Percentiles rank a stretch among this genome's conserved stretches.
These are phyloP conservation scores for Trichophyton equinum DNA, from an alignment of 2,329 filamentous ascomycete genomes.

Conservation along the genomic window DNA sequence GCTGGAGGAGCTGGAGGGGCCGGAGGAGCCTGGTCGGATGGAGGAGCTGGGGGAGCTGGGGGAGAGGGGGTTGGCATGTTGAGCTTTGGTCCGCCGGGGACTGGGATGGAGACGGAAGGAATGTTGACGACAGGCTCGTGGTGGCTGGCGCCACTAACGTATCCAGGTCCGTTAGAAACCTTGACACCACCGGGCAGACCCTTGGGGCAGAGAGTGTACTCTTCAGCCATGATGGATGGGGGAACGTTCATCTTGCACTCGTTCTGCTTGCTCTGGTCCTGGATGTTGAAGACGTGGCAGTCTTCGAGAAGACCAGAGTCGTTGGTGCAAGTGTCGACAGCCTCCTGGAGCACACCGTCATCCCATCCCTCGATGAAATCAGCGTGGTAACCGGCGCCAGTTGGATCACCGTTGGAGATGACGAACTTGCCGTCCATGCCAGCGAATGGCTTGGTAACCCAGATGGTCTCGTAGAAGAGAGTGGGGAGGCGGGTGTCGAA, in stretches of 20 bases:
- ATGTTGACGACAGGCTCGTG: conserved; percentile 1
- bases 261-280: conserved; percentile 42
- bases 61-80: not conserved
- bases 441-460: conserved; percentile 55
- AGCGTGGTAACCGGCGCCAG: conserved; percentile 62
- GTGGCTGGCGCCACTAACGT: conserved; percentile 17
- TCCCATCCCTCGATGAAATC: conserved; percentile 78
- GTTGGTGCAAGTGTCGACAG: conserved; percentile 65
- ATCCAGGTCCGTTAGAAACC: conserved; percentile 36
- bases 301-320: conserved; percentile 55
- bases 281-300: conserved; percentile 62
- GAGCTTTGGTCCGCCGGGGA: not conserved
- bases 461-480: conserved; percentile 79
- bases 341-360: conserved; percentile 51
- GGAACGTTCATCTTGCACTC: conserved; percentile 50
- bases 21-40: not conserved
- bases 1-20: not conserved
- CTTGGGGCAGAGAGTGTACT: conserved; percentile 44
- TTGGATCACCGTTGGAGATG: conserved; percentile 64
- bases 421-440: conserved; percentile 57
- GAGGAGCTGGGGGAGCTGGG: not conserved
- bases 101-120: not conserved
- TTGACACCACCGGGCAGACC: conserved; percentile 54
- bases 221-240: conserved; percentile 44
- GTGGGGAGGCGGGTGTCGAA: conserved; percentile 58